These are phyloP conservation scores for Breviolum minutum DNA, from an alignment of 73 alveolate genomes.

Conservation along the genomic window DNA sequence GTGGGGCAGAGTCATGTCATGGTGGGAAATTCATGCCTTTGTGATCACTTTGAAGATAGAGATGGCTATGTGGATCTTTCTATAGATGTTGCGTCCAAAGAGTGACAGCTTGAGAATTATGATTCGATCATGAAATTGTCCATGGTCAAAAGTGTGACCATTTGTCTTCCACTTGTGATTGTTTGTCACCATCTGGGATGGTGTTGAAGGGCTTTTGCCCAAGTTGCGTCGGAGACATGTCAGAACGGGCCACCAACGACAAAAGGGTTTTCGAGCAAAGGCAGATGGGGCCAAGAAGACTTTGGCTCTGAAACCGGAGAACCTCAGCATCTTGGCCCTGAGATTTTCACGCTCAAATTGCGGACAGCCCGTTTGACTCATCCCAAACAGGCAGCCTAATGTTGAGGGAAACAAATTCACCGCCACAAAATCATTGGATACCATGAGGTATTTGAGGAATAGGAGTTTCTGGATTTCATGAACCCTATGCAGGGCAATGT, in stretches of 20 bases:
- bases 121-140: neutral
- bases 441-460: too few relatives aligned
- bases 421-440: neutral
- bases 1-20: neutral
- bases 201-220: too few relatives aligned
- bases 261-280: neutral
- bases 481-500: too few relatives aligned
- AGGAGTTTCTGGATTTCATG: too few relatives aligned
- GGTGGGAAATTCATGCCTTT: too few relatives aligned
- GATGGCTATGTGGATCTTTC: neutral
- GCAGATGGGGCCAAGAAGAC: slow-evolving; percentile 84
- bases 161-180: neutral
- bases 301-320: slow-evolving; percentile 91
- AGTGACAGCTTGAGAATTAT: neutral
- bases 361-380: neutral
- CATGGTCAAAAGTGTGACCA: neutral
- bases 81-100: neutral
- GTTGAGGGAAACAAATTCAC: too few relatives aligned
- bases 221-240: too few relatives aligned
- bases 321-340: slow-evolving; percentile 27
- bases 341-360: neutral
- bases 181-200: too few relatives aligned
- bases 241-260: too few relatives aligned
- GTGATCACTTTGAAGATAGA: neutral
- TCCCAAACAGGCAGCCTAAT: neutral